Conservation (phyloP, 768 basidiomycete genomes). For the Butyriboletus loyo region DNA sequence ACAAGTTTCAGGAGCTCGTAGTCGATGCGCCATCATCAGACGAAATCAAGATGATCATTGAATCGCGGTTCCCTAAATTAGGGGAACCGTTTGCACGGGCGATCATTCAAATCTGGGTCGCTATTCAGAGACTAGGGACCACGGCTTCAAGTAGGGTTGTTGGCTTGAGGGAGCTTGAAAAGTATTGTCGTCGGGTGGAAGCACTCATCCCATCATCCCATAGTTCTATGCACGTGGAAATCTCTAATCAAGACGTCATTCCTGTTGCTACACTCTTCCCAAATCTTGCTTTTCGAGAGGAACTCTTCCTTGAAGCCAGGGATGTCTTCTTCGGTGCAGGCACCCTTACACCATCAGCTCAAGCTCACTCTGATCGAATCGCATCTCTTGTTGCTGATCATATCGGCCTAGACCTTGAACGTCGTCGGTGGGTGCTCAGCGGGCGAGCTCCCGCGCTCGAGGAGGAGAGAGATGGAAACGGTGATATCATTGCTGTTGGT, state of each 20-base stretch:
- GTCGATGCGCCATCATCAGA: constrained; percentile 56
- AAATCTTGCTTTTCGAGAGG: constrained; percentile 78
- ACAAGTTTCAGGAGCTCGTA: constrained; percentile 75
- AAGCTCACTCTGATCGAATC: constrained; percentile 47
- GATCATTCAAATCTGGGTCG: constrained; percentile 69
- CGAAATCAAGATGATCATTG: constrained; percentile 72
- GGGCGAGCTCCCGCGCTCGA: constrained; percentile 65
- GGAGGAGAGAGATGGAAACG: constrained; percentile 65
- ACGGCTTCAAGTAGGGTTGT: constrained; percentile 55
- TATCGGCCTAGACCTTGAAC: constrained; percentile 66
- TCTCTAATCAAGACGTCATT: constrained; percentile 19
- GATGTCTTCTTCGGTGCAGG: constrained; percentile 90
- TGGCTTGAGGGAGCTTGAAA: constrained; percentile 79
- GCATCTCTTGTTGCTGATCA: constrained; percentile 54
- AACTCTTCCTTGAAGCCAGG: constrained; percentile 81
- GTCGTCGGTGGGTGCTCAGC: constrained; percentile 66
- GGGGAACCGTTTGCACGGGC: constrained; percentile 44
- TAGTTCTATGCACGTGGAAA: constrained; percentile 41
- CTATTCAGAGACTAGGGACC: constrained; percentile 49
- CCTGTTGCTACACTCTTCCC: constrained; percentile 51
- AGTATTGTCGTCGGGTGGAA: constrained; percentile 76
- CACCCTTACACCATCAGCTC: constrained; percentile 49
- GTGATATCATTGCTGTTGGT: constrained; percentile 51
- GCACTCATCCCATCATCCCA: constrained; percentile 51
- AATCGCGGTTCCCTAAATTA: constrained; percentile 62